Base-by-base conservation (phyloP, 2,329 filamentous ascomycete genomes). In the Colletotrichum tofieldiae region DNA sequence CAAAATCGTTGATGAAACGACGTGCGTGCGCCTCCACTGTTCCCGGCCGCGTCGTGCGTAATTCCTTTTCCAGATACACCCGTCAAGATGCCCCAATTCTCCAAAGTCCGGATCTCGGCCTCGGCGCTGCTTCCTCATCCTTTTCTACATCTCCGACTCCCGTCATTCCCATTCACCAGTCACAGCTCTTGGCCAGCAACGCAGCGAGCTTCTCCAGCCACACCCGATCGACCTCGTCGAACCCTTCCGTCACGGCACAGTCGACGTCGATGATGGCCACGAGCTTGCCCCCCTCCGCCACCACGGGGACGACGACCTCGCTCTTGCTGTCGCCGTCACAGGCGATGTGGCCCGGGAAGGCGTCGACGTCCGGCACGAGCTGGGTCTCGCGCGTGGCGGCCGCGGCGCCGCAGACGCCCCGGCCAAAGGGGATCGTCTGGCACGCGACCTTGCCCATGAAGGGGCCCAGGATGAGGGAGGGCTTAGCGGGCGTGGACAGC, bases 361-460 rank as follows among this genome's bases (percentile, higher is more conserved):
- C 78, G 54, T 94, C 91, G 9, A 96, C 93, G 79, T 96, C 91
- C 16, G 85, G 82, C 0, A 93, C 88, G 8, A 95, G 80, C 82
- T 94, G 92, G 14, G 93, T 95, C 71, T 82, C 79, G 55, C 82
- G 82, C 4, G 84, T 87, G 32, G 86, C 78, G 1, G 93, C 93
- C 0, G 93, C 93, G 8, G 89, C 83, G 3, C 94, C 94, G 79
- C 94, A 96, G 6, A 96, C 94, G 39, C 94, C 94, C 52, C 88
- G 87, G 11, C 91, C 90, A 74, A 95, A 93, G 7, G 85, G 82
- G 77, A 96, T 96, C 20, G 88, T 92, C 81, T 96, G 93, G 79
- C 94, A 96, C 11, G 94, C 94, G 3, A 92, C 90, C 78, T 94
- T 93, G 74, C 93, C 93, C 76, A 94, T 92, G 81, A 96, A 96